A percentile compares a stretch with the other conserved stretches of the same genome.
Evolutionary conservation across 352 stramenopile species (phyloP).

Genomic region (Phytophthora cactorum): DNA sequence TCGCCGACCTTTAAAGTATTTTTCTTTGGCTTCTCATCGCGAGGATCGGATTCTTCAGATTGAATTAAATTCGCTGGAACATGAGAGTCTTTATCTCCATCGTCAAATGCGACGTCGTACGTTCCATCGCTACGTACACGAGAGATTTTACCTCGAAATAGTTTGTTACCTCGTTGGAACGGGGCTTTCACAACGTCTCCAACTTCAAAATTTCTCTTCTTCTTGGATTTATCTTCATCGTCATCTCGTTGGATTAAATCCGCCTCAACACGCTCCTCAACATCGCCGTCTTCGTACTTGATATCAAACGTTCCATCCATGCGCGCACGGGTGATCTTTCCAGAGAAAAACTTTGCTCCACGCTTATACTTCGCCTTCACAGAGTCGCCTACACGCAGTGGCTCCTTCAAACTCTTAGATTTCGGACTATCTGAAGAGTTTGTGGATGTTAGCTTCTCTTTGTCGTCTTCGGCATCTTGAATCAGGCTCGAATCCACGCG

Average conservation of each 20-base stretch:
- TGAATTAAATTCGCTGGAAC: slow-evolving; percentile 41
- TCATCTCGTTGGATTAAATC: slow-evolving; percentile 33
- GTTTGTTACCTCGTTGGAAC: slow-evolving; percentile 46
- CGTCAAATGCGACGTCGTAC: slow-evolving; percentile 58
- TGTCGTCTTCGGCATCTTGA: slow-evolving; percentile 11
- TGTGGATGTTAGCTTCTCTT: background rate
- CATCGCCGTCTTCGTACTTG: slow-evolving; percentile 50
- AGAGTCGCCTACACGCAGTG: slow-evolving; percentile 26
- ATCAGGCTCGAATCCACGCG: slow-evolving; percentile 42
- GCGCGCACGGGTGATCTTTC: slow-evolving; percentile 42
- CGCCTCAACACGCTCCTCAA: slow-evolving; percentile 42
- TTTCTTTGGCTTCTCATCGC: slow-evolving; percentile 24
- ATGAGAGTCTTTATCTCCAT: slow-evolving; percentile 41
- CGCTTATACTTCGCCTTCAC: slow-evolving; percentile 53
- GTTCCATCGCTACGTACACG: slow-evolving; percentile 48
- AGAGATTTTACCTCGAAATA: slow-evolving; percentile 49
- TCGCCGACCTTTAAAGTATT: slow-evolving; percentile 37
- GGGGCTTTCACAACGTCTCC: slow-evolving; percentile 65
- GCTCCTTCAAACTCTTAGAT: background rate
- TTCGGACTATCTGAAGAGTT: slow-evolving; percentile 13
- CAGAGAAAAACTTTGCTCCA: slow-evolving; percentile 39
- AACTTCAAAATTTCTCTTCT: slow-evolving; percentile 26
- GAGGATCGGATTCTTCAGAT: slow-evolving; percentile 33
- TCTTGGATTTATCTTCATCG: slow-evolving; percentile 39
- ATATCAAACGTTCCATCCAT: slow-evolving; percentile 57